Conservation (phyloP, 306 rosid genomes). For the Vigna hirtella region DNA sequence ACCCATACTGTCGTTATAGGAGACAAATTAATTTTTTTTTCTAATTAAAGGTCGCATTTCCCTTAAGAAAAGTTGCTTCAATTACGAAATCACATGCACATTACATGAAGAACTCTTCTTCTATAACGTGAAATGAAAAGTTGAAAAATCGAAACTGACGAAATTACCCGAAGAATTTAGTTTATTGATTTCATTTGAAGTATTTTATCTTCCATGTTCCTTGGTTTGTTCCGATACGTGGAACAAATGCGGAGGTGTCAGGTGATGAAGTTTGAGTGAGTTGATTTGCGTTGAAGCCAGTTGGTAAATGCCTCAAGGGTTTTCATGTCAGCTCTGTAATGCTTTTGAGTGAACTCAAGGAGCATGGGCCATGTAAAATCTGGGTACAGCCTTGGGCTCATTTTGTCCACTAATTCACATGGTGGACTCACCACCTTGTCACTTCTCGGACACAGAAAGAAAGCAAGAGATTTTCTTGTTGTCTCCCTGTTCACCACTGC, state of each 20-base stretch:
- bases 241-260: conserved; percentile 32
- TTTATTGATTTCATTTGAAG: conserved; percentile 55
- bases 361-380: conserved; percentile 98
- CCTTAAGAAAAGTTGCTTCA: conserved; percentile 39
- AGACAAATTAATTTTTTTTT: background rate
- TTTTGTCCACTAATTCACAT: conserved; percentile 67
- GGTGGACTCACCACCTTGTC: conserved; percentile 94
- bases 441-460: conserved; percentile 86
- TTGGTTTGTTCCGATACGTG: background rate
- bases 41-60: conserved; percentile 25
- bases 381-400: conserved; percentile 72
- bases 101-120: conserved; percentile 40
- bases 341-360: conserved; percentile 85
- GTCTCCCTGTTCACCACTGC: conserved; percentile 91
- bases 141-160: conserved; percentile 48
- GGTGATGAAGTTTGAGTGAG: conserved; percentile 37
- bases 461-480: conserved; percentile 92
- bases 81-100: conserved; percentile 35
- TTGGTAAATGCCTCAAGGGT: conserved; percentile 80
- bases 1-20: background rate
- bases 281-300: conserved; percentile 63
- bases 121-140: conserved; percentile 47
- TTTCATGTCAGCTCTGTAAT: conserved; percentile 92
- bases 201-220: conserved; percentile 42
- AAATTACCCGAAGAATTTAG: conserved; percentile 48